These are phyloP conservation scores for Xanthoconium purpureum DNA, from an alignment of 768 basidiomycete genomes.

Conservation along the genomic window DNA sequence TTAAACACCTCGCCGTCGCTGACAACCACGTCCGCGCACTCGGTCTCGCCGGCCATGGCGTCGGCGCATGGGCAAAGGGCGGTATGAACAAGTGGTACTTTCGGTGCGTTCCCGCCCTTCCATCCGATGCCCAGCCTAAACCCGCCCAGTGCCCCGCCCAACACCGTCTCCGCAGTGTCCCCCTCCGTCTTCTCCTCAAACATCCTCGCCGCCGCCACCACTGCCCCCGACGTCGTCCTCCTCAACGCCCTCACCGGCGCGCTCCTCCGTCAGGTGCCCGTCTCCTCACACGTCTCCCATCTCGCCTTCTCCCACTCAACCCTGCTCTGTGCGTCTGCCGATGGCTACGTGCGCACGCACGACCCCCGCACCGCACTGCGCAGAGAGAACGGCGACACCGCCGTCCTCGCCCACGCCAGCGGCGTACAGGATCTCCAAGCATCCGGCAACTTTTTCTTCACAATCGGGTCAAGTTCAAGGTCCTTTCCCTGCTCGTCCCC, in stretches of 20 bases:
- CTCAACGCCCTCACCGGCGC: conserved; percentile 74
- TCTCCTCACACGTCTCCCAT: conserved; percentile 59
- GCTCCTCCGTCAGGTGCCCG: conserved; percentile 53
- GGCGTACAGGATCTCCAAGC: conserved; percentile 81
- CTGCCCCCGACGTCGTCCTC: conserved; percentile 59
- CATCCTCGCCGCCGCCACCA: conserved; percentile 57
- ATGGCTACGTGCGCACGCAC: conserved; percentile 72
- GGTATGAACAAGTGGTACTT: conserved; percentile 82
- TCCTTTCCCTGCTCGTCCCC: conserved; percentile 26
- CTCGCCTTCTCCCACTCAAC: conserved; percentile 63
- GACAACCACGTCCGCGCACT: conserved; percentile 76
- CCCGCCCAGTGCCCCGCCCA: conserved; percentile 31
- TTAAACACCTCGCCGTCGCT: conserved; percentile 72
- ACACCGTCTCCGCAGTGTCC: conserved; percentile 40
- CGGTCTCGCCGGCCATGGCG: conserved; percentile 54
- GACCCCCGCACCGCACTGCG: conserved; percentile 60
- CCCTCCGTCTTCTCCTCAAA: conserved; percentile 51
- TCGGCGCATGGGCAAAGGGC: conserved; percentile 82
- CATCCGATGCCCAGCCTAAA: background rate
- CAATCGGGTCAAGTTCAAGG: conserved; percentile 87
- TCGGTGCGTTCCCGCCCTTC: conserved; percentile 43
- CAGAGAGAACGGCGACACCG: conserved; percentile 47
- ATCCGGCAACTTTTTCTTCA: conserved; percentile 76
- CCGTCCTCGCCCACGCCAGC: conserved; percentile 74
- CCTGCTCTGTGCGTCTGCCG: conserved; percentile 65